A percentile compares a stretch with the other conserved stretches of the same genome.
These are phyloP conservation scores for Pseudogymnoascus sp. DNA, from an alignment of 2,329 filamentous ascomycete species.

Conservation along the genomic window DNA sequence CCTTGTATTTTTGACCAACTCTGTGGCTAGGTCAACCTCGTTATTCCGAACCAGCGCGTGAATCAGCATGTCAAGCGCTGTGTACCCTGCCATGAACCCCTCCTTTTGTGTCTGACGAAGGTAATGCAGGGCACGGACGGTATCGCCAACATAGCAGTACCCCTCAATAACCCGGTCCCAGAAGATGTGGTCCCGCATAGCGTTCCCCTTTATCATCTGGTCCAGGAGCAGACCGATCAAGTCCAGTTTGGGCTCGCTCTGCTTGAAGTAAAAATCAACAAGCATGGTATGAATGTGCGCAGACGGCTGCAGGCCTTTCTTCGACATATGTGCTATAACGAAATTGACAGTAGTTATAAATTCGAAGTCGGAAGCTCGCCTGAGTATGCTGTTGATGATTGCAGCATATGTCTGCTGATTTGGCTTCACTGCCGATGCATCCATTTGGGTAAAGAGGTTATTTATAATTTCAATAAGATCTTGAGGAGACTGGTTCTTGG, in stretches of 20 bases:
- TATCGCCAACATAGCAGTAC: constrained; percentile 48
- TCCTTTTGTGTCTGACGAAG: constrained; percentile 36
- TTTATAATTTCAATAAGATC: constrained; percentile 46
- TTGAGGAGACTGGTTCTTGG: constrained; percentile 33
- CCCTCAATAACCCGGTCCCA: constrained; percentile 65
- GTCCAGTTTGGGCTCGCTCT: constrained; percentile 47
- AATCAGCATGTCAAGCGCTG: constrained; percentile 22
- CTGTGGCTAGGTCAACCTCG: constrained; percentile 25
- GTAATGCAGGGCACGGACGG: constrained; percentile 40
- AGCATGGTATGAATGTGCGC: constrained; percentile 69
- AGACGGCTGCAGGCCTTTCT: constrained; percentile 43
- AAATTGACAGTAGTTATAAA: constrained; percentile 46
- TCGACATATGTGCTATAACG: constrained; percentile 55
- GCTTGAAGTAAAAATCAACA: constrained; percentile 56
- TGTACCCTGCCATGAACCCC: constrained; percentile 20
- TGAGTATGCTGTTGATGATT: constrained; percentile 54
- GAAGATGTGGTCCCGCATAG: constrained; percentile 46
- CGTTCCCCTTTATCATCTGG: constrained; percentile 30
- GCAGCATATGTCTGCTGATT: constrained; percentile 60
- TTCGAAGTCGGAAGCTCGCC: constrained; percentile 34
- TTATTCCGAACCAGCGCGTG: constrained; percentile 22
- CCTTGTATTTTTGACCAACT: constrained; percentile 23
- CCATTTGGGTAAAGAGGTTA: constrained; percentile 50
- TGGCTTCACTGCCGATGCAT: constrained; percentile 46
- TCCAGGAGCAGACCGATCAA: constrained; percentile 54